A percentile compares a stretch with the other conserved stretches of the same genome.
Evolutionary conservation across 2,329 filamentous ascomycete species (phyloP).

Genomic region (Graphilbum fragrans): DNA sequence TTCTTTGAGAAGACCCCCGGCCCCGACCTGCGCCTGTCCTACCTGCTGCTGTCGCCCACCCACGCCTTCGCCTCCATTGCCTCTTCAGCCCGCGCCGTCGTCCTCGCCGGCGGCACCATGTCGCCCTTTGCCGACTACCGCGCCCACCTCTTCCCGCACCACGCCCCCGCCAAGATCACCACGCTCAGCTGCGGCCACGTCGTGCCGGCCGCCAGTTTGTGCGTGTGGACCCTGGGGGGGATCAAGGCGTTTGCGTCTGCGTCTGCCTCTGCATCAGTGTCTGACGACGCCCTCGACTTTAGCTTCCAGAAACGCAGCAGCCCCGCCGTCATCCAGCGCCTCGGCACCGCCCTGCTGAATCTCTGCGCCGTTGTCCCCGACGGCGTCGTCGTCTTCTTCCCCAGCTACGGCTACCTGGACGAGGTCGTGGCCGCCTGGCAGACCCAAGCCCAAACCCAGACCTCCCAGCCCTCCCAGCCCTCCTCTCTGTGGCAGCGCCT

Average conservation of each 20-base stretch:
- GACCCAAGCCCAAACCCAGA: conserved; percentile 2
- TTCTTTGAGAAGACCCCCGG: conserved; percentile 41
- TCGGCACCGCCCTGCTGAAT: conserved; percentile 62
- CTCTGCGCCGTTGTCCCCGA: conserved; percentile 68
- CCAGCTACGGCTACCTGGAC: conserved; percentile 83
- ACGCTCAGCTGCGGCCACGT: conserved; percentile 93
- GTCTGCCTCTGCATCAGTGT: conserved; percentile 6
- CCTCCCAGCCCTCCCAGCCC: conserved; percentile 1
- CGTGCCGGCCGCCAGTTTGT: conserved; percentile 69
- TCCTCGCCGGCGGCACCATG: conserved; percentile 94
- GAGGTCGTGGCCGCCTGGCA: conserved; percentile 57
- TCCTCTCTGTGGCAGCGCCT: conserved; percentile 46
- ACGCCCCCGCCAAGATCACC: conserved; percentile 50
- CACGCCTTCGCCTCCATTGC: conserved; percentile 85
- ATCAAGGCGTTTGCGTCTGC: conserved; percentile 18
- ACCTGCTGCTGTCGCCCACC: conserved; percentile 82
- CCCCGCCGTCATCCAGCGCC: conserved; percentile 55
- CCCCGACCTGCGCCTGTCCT: conserved; percentile 54
- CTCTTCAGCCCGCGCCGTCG: conserved; percentile 70
- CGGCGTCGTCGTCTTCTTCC: conserved; percentile 89
- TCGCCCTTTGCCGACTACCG: conserved; percentile 89
- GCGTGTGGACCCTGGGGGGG: conserved; percentile 58
- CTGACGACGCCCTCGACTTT: conserved; percentile 51
- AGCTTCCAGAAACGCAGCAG: conserved; percentile 68
- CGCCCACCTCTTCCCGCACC: conserved; percentile 70